Percentiles rank a stretch among this genome's conserved stretches.
These are phyloP conservation scores for Lignosus rhinocerotis DNA, from an alignment of 1,284 basidiomycete species.

Conservation along the genomic window DNA sequence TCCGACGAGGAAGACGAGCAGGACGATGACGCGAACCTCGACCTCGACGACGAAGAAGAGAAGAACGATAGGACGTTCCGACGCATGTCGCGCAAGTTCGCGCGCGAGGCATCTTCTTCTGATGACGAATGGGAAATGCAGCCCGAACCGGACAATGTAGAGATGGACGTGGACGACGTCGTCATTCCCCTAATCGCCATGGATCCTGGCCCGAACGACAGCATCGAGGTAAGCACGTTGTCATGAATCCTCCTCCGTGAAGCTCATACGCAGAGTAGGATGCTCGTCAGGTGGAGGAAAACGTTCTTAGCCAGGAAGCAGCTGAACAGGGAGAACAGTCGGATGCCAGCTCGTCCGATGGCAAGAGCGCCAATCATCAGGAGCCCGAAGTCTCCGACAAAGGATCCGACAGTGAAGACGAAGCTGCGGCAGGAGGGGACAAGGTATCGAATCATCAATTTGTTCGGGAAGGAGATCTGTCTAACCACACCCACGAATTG, in stretches of 20 bases:
- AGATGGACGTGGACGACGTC: slow-evolving; percentile 6
- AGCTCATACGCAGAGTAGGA: slow-evolving; percentile 10
- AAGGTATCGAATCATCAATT: not conserved
- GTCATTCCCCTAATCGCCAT: slow-evolving; percentile 22
- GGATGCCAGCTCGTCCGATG: not conserved
- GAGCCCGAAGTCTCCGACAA: not conserved
- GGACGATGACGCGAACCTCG: slow-evolving; percentile 22
- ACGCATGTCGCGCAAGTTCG: slow-evolving; percentile 26
- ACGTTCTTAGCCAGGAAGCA: not conserved
- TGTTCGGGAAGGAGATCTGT: not conserved
- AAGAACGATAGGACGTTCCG: slow-evolving; percentile 27
- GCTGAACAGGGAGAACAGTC: not conserved
- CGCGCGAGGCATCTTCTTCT: slow-evolving; percentile 24
- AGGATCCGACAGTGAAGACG: not conserved
- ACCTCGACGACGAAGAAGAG: slow-evolving; percentile 21
- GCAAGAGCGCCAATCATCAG: not conserved
- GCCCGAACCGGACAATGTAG: slow-evolving; percentile 8
- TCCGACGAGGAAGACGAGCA: slow-evolving; percentile 19
- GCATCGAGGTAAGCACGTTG: slow-evolving; percentile 15
- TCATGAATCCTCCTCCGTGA: not conserved
- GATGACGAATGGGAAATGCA: slow-evolving; percentile 28
- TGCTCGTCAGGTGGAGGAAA: slow-evolving; percentile 6
- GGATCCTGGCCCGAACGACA: slow-evolving; percentile 22
- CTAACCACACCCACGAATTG: not conserved
- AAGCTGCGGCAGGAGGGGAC: not conserved